These are phyloP conservation scores for Solanum peruvianum DNA, from an alignment of 257 asterid genomes.

Conservation along the genomic window DNA sequence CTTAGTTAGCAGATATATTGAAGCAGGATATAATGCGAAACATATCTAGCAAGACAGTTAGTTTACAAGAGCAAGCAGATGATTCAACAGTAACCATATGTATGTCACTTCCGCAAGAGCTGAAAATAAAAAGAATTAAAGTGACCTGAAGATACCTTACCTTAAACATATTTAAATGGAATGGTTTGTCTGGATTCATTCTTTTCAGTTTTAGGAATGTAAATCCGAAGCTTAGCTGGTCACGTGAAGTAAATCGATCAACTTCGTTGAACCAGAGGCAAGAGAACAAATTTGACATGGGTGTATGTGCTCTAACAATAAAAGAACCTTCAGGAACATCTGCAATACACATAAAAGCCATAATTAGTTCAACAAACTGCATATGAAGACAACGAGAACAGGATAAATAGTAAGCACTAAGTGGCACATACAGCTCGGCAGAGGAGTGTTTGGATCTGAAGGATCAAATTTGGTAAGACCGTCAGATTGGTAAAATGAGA, in stretches of 20 bases:
- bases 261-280: constrained; percentile 97
- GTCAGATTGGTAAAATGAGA: constrained; percentile 62
- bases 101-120: background rate
- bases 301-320: constrained; percentile 82
- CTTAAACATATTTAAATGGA: constrained; percentile 77
- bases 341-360: constrained; percentile 7
- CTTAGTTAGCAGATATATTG: background rate
- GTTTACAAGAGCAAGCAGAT: background rate
- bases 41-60: background rate
- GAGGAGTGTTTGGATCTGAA: constrained; percentile 47
- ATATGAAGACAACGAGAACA: background rate
- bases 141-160: constrained; percentile 15
- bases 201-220: constrained; percentile 74
- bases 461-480: constrained; percentile 75
- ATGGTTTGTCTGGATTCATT: constrained; percentile 52
- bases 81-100: background rate
- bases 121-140: background rate
- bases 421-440: constrained; percentile 71
- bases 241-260: constrained; percentile 82
- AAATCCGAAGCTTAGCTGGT: constrained; percentile 87
- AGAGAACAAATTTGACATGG: constrained; percentile 81
- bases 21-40: background rate
- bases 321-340: constrained; percentile 95
- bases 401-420: background rate
- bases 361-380: background rate